Base-by-base conservation (phyloP, 2,329 filamentous ascomycete species). In the Pseudopithomyces chartarum region DNA sequence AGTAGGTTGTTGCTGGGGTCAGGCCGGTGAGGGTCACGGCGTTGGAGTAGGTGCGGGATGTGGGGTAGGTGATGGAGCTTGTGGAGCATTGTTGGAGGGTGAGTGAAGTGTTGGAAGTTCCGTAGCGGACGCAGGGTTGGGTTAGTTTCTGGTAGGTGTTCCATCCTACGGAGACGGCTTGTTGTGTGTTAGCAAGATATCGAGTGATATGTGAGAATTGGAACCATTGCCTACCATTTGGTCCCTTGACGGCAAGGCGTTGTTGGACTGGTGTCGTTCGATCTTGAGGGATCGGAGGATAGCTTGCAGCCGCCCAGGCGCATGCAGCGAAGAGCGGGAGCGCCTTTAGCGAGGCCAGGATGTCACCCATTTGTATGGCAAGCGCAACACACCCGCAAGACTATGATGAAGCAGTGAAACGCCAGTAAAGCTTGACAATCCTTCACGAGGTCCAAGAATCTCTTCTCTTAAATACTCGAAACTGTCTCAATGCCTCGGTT, bases 1-100 rank as follows among this genome's bases (percentile, higher is more conserved):
- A 87, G 69, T 87, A 87, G 0, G 78, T 84, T 1, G 83, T 85
- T 0, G 80, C 83, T 0, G 84, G 79, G 0, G 70, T 71, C 19
- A 87, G 70, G 6, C 66, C 75, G 0, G 74, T 73, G 33, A 87
- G 68, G 1, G 74, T 75, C 0, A 84, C 84, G 0, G 75, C 73
- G 59, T 85, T 82, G 34, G 78, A 79, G 61, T 77, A 84, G 0
- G 84, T 86, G 12, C 83, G 78, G n/a, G 84, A 85, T 0, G 80
- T 81, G 1, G 73, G 67, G 59, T 86, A 86, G 1, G 83, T 85
- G 7, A 76, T 72, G 0, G 83, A 82, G 3, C 61, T 68, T 13
- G 69, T 71, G 1, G 82, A 81, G 71, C 83, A 86, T 2, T 75
- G 71, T 45, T 78, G 52, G 6, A 62, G 64, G 11, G 63, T 71